These are phyloP conservation scores for Lachnellula occidentalis DNA, from an alignment of 2,329 filamentous ascomycete species.

Conservation along the genomic window DNA sequence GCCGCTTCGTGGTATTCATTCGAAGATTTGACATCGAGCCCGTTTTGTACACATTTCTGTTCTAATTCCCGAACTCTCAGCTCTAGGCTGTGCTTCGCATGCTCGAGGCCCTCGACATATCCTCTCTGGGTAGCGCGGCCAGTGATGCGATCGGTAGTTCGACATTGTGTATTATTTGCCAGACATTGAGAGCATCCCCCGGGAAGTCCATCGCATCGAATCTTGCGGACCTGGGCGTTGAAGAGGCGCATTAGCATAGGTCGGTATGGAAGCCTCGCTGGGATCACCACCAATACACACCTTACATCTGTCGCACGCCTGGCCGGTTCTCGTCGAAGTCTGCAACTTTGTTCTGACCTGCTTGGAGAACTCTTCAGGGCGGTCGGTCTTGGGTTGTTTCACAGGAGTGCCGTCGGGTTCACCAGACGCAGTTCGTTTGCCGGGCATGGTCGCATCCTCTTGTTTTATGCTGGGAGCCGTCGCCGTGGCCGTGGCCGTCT, in stretches of 20 bases:
- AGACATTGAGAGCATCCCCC: constrained; percentile 79
- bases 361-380: constrained; percentile 31
- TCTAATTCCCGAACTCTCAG: constrained; percentile 64
- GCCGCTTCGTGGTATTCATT: constrained; percentile 26
- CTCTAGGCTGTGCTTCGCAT: constrained; percentile 63
- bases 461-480: background rate
- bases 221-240: constrained; percentile 65
- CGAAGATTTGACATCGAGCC: constrained; percentile 52
- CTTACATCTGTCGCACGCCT: constrained; percentile 87
- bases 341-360: constrained; percentile 48
- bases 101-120: constrained; percentile 71
- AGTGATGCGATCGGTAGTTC: constrained; percentile 81
- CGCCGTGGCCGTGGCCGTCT: background rate
- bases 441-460: constrained; percentile 23
- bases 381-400: constrained; percentile 26
- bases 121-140: constrained; percentile 74
- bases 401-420: constrained; percentile 16
- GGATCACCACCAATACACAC: constrained; percentile 39
- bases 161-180: constrained; percentile 68
- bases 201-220: constrained; percentile 75
- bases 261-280: background rate
- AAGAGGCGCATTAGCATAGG: constrained; percentile 10
- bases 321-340: constrained; percentile 61
- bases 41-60: constrained; percentile 54
- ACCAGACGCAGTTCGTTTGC: constrained; percentile 21